Conservation (phyloP, 345 rosid species). For the Turritis glabra region DNA sequence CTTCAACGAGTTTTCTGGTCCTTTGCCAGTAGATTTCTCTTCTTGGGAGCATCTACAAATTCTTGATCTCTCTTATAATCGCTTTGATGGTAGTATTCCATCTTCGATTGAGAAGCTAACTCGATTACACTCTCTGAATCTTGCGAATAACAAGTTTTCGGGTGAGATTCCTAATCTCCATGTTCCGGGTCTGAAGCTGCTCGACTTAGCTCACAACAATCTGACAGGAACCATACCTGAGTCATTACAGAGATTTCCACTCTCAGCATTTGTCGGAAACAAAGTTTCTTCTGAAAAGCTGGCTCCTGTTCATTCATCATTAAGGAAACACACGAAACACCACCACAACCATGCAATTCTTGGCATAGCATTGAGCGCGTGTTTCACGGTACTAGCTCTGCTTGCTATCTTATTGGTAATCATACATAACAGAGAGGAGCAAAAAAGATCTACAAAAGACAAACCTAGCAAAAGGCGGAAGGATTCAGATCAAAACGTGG, state of each 20-base stretch:
- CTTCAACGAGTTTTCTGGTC: constrained; percentile 62
- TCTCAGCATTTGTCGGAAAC: constrained; percentile 63
- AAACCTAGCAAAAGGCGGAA: constrained; percentile 50
- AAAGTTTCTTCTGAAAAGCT: constrained; percentile 44
- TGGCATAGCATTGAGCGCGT: constrained; percentile 55
- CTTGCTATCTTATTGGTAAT: constrained; percentile 46
- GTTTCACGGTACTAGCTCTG: constrained; percentile 45
- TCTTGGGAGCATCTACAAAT: constrained; percentile 61
- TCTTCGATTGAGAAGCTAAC: constrained; percentile 52
- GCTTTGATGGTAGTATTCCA: constrained; percentile 67
- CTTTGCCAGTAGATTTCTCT: constrained; percentile 66
- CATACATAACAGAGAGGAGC: constrained; percentile 40
- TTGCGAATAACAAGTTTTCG: constrained; percentile 68
- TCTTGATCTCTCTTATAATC: constrained; percentile 64
- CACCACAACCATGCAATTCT: constrained; percentile 56
- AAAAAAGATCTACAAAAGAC: constrained; percentile 43
- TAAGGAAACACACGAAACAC: constrained; percentile 46
- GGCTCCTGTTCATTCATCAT: constrained; percentile 39
- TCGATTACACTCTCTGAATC: constrained; percentile 53
- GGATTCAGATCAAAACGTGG: constrained; percentile 48
- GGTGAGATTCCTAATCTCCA: constrained; percentile 68
- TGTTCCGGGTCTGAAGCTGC: constrained; percentile 51
- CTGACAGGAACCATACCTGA: constrained; percentile 64
- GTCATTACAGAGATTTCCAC: constrained; percentile 71
- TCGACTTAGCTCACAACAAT: constrained; percentile 66